phyloP scores from a whole-genome alignment of 176 grass and related monocot genomes.

The sorghum (Sorghum bicolor) region Sorghum_bicolor_NCBIv3 NC_012871.2:4897001-4897500 shows the following conservation, averaged over 20 bases:
- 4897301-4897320: not conserved
- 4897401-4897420: not conserved
- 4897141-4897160: not conserved
- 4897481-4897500: constrained; percentile 10
- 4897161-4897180: not conserved
- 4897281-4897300: not conserved
- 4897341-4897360: not conserved
- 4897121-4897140: not conserved
- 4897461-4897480: not conserved
- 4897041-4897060: not conserved
- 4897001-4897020: constrained; percentile 10
- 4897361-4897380: not conserved
- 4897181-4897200: not conserved
- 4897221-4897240: not conserved
- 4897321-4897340: not conserved
- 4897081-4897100: not conserved
- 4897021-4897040: not conserved
- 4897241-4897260: not conserved
- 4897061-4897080: not conserved
- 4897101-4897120: not conserved
- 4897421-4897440: not conserved
- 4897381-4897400: not conserved
- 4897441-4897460: not conserved
- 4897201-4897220: not conserved
- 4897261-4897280: not conserved